Percentiles rank a stretch among this genome's conserved stretches.
Evolutionary conservation across 1,139 yeast genomes (phyloP).

Genomic region (Candida sp.): DNA sequence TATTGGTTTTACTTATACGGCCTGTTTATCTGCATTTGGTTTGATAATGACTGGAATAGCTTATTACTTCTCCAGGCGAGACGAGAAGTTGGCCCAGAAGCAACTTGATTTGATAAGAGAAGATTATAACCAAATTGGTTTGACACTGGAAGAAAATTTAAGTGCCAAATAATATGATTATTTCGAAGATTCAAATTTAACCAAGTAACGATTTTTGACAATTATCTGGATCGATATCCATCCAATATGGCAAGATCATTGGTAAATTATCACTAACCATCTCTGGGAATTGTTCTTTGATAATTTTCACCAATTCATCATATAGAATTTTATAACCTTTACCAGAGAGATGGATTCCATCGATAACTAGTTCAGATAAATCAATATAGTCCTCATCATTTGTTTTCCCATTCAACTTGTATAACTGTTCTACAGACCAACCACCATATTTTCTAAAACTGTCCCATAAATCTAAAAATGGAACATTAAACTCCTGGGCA

Average conservation of each 20-base stretch:
- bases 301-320: constrained; percentile 34
- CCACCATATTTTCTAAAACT: constrained; percentile 30
- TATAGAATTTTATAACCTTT: constrained; percentile 55
- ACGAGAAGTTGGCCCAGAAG: constrained; percentile 13
- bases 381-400: constrained; percentile 1
- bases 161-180: not conserved
- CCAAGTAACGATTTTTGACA: constrained; percentile 5
- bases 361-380: constrained; percentile 25
- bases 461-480: constrained; percentile 52
- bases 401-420: not conserved
- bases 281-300: constrained; percentile 46
- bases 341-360: constrained; percentile 70
- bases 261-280: constrained; percentile 33
- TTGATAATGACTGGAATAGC: constrained; percentile 31
- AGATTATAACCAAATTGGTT: no score
- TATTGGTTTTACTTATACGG: constrained; percentile 50
- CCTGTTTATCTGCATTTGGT: constrained; percentile 41
- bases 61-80: constrained; percentile 27
- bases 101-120: no score
- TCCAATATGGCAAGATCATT: constrained; percentile 33
- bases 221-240: constrained; percentile 19
- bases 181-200: not conserved
- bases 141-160: no score
- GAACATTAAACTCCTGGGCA: constrained; percentile 42
- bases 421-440: constrained; percentile 6